These are phyloP conservation scores for Rhodotorula sp. DNA, from an alignment of 1,284 basidiomycete species.

Conservation along the genomic window DNA sequence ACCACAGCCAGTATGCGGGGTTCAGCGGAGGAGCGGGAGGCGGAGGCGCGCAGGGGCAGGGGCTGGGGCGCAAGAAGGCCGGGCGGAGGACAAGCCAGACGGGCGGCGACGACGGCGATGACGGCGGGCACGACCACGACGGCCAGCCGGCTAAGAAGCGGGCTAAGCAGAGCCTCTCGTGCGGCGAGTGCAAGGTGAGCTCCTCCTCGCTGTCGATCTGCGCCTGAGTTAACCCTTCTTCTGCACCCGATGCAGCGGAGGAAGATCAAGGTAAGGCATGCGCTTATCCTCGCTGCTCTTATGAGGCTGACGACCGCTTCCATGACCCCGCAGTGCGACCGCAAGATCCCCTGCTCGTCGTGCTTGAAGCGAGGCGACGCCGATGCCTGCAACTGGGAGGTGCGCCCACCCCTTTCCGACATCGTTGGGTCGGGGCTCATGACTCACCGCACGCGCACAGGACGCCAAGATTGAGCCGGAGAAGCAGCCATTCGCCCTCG, in stretches of 20 bases:
- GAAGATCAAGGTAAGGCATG: constrained; percentile 37
- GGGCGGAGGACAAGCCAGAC: constrained; percentile 1
- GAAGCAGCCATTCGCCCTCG: constrained; percentile 27
- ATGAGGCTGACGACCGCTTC: fast-evolving
- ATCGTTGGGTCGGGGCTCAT: not conserved
- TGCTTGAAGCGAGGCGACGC: constrained; percentile 28
- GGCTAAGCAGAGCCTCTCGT: constrained; percentile 22
- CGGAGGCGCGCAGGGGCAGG: not conserved
- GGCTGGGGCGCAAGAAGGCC: constrained; percentile 9
- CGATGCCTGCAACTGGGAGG: constrained; percentile 27
- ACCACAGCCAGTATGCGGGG: too few relatives aligned
- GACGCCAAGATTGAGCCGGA: constrained; percentile 37
- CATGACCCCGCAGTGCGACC: constrained; percentile 19
- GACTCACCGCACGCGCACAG: not conserved
- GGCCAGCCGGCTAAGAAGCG: constrained; percentile 3
- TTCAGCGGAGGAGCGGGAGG: too few relatives aligned
- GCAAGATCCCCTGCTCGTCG: constrained; percentile 28
- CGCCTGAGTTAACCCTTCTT: not conserved
- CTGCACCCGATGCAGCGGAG: constrained; percentile 7
- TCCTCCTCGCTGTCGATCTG: not conserved
- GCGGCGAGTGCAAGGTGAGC: constrained; percentile 35
- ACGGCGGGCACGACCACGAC: not conserved
- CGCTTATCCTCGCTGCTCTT: too few relatives aligned
- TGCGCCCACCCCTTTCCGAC: not conserved
- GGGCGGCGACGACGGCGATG: not conserved